A percentile compares a stretch with the other conserved stretches of the same genome.
Conservation (phyloP, 768 basidiomycete genomes). For the Trametes coccinea region DNA sequence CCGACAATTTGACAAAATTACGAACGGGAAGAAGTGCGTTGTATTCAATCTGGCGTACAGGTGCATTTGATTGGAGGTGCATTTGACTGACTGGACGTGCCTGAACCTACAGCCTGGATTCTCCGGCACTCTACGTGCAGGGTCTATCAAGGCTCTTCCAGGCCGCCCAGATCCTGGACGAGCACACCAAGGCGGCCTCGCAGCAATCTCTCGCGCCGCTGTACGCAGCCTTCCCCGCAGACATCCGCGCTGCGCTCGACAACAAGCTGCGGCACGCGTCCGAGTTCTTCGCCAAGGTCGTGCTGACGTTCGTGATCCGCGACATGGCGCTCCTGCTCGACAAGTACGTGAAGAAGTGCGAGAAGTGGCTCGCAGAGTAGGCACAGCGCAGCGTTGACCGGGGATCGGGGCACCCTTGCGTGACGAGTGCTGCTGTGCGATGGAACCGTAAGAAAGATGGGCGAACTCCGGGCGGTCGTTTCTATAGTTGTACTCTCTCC, state of each 20-base stretch:
- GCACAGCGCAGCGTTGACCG: conserved; percentile 14
- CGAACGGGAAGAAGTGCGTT: conserved; percentile 85
- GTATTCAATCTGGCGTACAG: background rate
- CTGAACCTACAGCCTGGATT: conserved; percentile 65
- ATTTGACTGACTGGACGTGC: background rate
- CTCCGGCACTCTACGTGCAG: conserved; percentile 80
- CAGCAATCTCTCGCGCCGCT: conserved; percentile 67
- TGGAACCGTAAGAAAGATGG: background rate
- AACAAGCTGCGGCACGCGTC: conserved; percentile 76
- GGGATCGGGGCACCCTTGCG: background rate
- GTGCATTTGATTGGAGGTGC: background rate
- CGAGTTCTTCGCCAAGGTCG: conserved; percentile 90
- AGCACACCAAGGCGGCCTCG: conserved; percentile 75
- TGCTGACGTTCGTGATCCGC: conserved; percentile 86
- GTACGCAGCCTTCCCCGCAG: conserved; percentile 68
- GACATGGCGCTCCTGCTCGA: conserved; percentile 85
- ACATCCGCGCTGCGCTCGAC: conserved; percentile 66
- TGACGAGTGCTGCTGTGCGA: background rate
- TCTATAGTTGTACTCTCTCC: conserved; percentile 7
- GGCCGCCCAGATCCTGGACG: conserved; percentile 79
- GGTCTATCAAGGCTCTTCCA: conserved; percentile 73
- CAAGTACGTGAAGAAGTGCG: conserved; percentile 92
- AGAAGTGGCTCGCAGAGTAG: conserved; percentile 87
- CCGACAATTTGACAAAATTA: conserved; percentile 78
- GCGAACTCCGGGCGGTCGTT: conserved; percentile 2